Conservation (phyloP, 2,329 filamentous ascomycete species). For the Tolypocladium ovalisporum region DNA sequence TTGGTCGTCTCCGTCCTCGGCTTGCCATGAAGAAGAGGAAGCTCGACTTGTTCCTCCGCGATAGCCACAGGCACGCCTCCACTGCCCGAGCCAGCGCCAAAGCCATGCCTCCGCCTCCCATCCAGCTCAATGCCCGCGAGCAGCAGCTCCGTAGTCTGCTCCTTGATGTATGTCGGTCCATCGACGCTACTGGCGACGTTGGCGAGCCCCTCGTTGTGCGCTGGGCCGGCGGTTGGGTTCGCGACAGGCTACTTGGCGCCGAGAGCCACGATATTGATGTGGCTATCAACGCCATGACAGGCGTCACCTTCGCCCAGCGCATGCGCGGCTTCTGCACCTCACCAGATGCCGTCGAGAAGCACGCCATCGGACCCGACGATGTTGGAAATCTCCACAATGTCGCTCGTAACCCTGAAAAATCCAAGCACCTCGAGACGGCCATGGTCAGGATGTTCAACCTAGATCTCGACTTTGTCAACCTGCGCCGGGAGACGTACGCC, state of each 20-base stretch:
- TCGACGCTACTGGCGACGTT: conserved; percentile 35
- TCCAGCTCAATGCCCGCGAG: conserved; percentile 59
- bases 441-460: conserved; percentile 76
- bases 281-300: conserved; percentile 78
- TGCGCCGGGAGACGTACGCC: conserved; percentile 82
- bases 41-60: conserved; percentile 15
- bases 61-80: conserved; percentile 1
- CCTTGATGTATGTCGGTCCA: conserved; percentile 64
- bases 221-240: conserved; percentile 81
- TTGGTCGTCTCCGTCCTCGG: background rate
- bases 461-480: conserved; percentile 89
- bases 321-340: conserved; percentile 58
- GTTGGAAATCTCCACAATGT: conserved; percentile 78
- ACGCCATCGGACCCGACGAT: conserved; percentile 45
- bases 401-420: conserved; percentile 86
- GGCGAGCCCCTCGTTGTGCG: conserved; percentile 52
- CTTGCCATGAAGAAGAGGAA: conserved; percentile 23
- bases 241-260: conserved; percentile 67
- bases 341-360: conserved; percentile 48
- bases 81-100: background rate
- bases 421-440: conserved; percentile 88
- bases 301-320: conserved; percentile 59
- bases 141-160: conserved; percentile 63
- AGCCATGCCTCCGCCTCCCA: conserved; percentile 11
- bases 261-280: conserved; percentile 75